Evolutionary conservation across 768 basidiomycete genomes (phyloP), one percentile per base, ranked within the genome.

Genomic region (Collybiopsis luxurians): DNA sequence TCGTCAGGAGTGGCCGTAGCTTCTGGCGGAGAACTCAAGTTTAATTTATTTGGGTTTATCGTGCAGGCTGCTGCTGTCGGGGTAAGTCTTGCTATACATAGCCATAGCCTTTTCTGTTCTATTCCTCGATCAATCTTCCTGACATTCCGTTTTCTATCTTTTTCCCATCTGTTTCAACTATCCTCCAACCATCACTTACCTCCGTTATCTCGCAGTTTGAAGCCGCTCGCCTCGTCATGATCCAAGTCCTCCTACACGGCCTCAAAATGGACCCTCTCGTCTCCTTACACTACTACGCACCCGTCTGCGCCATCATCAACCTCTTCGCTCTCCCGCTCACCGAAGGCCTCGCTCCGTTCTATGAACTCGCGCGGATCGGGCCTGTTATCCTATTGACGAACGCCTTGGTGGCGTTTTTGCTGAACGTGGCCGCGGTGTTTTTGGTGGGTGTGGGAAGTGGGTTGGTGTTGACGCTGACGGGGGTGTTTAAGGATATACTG

Each of bases 251-350:
- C 39, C 78, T 98, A 0, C 93, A 97, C 67, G 95, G 95, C 36
- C 75, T 97, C 66, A 97, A 97, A 75, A 98, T 98, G 95, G 94
- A 97, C 67, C 96, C 96, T 0, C 82, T 98, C 5, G 91, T 94
- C 21, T 97, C 95, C 5, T 73, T 98, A 51, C 92, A 98, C 76
- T 98, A 96, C 76, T 97, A 95, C 67, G 95, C 95, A 10, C 95
- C 95, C 13, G 92, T 98, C 51, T 98, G 96, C 70, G 94, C 96
- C 0, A 69, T 77, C 59, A 90, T 98, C 76, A 98, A 97, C 71
- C 81, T 93, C 23, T 68, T 83, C 53, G 77, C 96, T 60, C 72
- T 98, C 19, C 94, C 95, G 6, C 92, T 98, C 76, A 95, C 92
- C 0, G 96, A 98, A 70, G 94, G 96, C 1, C 72, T 90, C 12